phyloP scores from a whole-genome alignment of 2,329 filamentous ascomycete genomes.

The Lasiodiplodia theobromae region DNA sequence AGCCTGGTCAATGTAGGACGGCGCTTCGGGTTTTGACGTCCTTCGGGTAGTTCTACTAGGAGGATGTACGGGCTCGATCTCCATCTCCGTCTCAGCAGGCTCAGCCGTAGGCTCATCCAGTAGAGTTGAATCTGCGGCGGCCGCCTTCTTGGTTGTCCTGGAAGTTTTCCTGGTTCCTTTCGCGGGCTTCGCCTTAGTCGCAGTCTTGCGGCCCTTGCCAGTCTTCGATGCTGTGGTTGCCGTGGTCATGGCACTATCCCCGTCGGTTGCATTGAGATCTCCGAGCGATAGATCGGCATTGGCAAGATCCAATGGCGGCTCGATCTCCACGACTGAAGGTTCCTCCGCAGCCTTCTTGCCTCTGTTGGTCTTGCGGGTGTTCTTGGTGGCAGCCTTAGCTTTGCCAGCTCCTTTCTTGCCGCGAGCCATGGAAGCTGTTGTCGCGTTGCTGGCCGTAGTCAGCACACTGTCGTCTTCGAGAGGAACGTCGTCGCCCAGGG shows the following conservation, averaged over 20 bases:
- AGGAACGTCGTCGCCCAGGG: conserved; percentile 54
- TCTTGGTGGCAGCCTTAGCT: conserved; percentile 58
- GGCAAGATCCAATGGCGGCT: conserved; percentile 1
- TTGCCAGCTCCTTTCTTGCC: conserved; percentile 43
- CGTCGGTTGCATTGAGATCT: conserved; percentile 49
- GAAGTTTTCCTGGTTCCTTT: conserved; percentile 44
- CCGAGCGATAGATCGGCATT: conserved; percentile 20
- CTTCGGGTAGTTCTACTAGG: conserved; percentile 1
- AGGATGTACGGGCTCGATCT: background rate
- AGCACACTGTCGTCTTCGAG: conserved; percentile 65
- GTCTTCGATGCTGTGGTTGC: conserved; percentile 48
- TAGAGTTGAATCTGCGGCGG: conserved; percentile 33
- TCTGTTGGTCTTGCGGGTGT: conserved; percentile 51
- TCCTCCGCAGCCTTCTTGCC: conserved; percentile 44
- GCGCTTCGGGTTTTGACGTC: conserved; percentile 3
- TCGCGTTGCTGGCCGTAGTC: conserved; percentile 51
- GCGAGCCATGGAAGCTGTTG: conserved; percentile 46
- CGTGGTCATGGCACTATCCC: conserved; percentile 62
- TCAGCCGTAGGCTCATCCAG: conserved; percentile 11
- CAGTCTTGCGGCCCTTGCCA: conserved; percentile 48
- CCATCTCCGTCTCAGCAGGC: background rate
- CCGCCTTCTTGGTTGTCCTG: conserved; percentile 41
- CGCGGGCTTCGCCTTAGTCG: conserved; percentile 52
- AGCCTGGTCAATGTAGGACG: conserved; percentile 3
- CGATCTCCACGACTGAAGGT: background rate